Percentiles rank a stretch among this genome's conserved stretches.
Evolutionary conservation across 441 rosid species (phyloP).

Genomic region (Isatis lusitanica): DNA sequence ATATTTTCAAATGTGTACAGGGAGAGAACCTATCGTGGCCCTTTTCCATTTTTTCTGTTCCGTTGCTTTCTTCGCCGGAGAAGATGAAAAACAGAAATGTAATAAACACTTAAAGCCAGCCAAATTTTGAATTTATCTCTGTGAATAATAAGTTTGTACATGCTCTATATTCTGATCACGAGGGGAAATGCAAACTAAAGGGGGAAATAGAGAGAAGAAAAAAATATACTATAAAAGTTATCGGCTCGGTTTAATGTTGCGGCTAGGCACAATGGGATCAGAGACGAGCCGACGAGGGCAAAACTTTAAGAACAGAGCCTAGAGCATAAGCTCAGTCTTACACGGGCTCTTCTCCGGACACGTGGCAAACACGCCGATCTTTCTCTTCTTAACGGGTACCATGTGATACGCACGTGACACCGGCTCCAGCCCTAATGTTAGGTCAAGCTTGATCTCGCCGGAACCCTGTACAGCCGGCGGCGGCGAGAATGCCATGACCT

Average conservation of each 20-base stretch:
- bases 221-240: neutral
- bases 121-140: neutral
- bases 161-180: neutral
- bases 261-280: neutral
- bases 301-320: constrained; percentile 9
- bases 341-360: constrained; percentile 16
- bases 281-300: neutral
- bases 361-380: constrained; percentile 33
- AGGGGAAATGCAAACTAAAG: neutral
- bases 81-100: neutral
- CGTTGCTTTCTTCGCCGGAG: neutral
- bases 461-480: constrained; percentile 11
- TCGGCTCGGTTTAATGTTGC: neutral
- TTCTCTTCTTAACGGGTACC: constrained; percentile 57
- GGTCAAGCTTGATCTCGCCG: constrained; percentile 34
- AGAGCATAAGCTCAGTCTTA: constrained; percentile 35
- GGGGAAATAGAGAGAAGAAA: neutral
- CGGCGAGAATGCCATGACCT: constrained; percentile 9
- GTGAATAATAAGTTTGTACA: constrained; percentile 23
- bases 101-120: neutral
- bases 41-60: neutral
- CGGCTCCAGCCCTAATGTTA: constrained; percentile 49
- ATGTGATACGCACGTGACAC: constrained; percentile 38
- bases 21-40: neutral
- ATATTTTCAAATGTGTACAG: neutral